phyloP scores from a whole-genome alignment of 2,329 filamentous ascomycete species.

The Fusarium armeniacum region DNA sequence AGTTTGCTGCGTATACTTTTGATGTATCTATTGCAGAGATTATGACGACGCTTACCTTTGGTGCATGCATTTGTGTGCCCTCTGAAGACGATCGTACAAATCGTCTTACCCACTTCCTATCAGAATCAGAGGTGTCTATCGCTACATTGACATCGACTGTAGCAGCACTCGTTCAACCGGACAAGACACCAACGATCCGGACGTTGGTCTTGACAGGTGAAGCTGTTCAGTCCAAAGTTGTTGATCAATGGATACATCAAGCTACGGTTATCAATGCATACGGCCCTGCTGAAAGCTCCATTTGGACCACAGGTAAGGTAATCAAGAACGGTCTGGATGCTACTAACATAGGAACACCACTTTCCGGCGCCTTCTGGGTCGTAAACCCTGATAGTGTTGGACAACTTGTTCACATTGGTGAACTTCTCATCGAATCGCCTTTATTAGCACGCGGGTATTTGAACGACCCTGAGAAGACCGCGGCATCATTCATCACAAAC shows the following conservation, averaged over 20 bases:
- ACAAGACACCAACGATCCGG: neutral
- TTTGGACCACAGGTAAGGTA: conserved; percentile 1
- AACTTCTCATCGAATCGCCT: conserved; percentile 9
- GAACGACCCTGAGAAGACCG: conserved; percentile 4
- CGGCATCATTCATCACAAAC: conserved; percentile 1
- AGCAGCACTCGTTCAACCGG: neutral
- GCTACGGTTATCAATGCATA: conserved; percentile 5
- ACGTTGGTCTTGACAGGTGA: conserved; percentile 3
- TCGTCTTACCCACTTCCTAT: neutral
- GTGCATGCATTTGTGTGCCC: conserved; percentile 7
- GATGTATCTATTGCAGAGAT: conserved; percentile 10
- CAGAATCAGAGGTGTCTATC: neutral
- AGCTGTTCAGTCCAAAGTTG: neutral
- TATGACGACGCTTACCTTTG: conserved; percentile 2
- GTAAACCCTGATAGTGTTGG: neutral
- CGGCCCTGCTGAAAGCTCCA: conserved; percentile 3
- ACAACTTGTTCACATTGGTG: neutral
- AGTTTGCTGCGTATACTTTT: conserved; percentile 8
- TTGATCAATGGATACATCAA: conserved; percentile 7
- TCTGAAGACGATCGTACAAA: conserved; percentile 4
- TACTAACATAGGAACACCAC: conserved; percentile 1
- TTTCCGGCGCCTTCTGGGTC: conserved; percentile 1
- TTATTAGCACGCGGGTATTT: conserved; percentile 2
- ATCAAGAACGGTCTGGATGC: conserved; percentile 7
- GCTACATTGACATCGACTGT: conserved; percentile 4